Evolutionary conservation across 176 grass and related monocot genomes (phyloP).

Genomic region (Triticum turgidum): DNA sequence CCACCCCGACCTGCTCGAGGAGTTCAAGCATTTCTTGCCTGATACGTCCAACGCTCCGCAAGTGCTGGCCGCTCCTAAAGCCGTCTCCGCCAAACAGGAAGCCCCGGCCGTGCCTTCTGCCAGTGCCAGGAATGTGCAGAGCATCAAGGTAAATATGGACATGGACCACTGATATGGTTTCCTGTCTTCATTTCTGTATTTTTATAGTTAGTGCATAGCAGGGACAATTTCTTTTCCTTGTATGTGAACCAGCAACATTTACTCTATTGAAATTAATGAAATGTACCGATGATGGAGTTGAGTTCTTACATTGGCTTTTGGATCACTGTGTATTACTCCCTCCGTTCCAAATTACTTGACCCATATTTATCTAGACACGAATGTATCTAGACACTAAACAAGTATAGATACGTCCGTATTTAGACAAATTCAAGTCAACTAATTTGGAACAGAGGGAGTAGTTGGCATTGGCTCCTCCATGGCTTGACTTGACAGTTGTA

Average conservation of each 20-base stretch:
- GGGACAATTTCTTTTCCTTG: not conserved
- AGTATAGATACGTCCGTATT: too few relatives aligned
- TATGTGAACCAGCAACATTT: not conserved
- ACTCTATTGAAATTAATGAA: not conserved
- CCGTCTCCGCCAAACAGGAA: constrained; percentile 32
- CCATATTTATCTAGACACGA: too few relatives aligned
- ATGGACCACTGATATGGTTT: not conserved
- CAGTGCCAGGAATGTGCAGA: constrained; percentile 26
- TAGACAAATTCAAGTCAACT: too few relatives aligned
- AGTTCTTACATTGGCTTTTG: not conserved
- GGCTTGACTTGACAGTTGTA: not conserved
- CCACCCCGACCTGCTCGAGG: constrained; percentile 66
- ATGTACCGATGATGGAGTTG: not conserved
- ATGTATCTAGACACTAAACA: too few relatives aligned
- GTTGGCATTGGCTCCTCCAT: not conserved
- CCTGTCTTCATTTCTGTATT: not conserved
- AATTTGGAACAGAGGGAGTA: too few relatives aligned
- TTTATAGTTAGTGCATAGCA: not conserved
- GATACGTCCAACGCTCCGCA: constrained; percentile 43
- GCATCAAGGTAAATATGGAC: not conserved
- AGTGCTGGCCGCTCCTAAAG: constrained; percentile 25
- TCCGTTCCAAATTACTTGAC: too few relatives aligned
- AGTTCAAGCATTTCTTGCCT: constrained; percentile 73
- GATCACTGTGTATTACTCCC: not conserved
- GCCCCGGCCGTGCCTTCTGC: constrained; percentile 37